Percentiles rank a stretch among this genome's conserved stretches.
phyloP scores from a whole-genome alignment of 345 rosid genomes.

The Isatis tinctoria region DNA sequence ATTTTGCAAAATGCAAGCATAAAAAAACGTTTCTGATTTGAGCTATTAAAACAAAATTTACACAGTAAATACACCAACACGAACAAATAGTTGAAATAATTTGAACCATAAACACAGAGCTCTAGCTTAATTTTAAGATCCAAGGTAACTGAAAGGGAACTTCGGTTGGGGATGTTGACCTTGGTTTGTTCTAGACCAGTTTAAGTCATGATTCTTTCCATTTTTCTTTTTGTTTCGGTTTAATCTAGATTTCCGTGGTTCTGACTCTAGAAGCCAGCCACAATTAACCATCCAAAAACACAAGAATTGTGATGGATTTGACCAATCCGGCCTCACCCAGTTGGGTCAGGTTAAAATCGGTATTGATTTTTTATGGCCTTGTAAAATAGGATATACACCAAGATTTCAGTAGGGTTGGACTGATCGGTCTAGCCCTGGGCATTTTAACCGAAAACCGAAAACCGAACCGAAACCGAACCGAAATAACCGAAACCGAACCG shows the following conservation, averaged over 20 bases:
- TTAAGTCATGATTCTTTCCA: no score
- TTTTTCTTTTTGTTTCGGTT: not conserved
- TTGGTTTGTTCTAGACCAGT: not conserved
- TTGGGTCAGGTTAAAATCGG: not conserved
- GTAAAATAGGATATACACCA: not conserved
- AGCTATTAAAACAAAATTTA: not conserved
- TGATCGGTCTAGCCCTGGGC: no score
- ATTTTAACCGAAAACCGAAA: no score
- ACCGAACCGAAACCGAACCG: no score
- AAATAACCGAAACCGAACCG: no score
- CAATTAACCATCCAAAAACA: no score
- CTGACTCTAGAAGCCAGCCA: no score
- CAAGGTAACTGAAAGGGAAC: not conserved
- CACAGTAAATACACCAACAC: not conserved
- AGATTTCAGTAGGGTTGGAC: not conserved
- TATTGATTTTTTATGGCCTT: not conserved
- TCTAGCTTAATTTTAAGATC: not conserved
- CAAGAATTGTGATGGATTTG: no score
- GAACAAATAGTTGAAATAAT: not conserved
- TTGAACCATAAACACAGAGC: not conserved
- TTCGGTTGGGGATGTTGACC: not conserved
- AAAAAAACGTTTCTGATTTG: not conserved
- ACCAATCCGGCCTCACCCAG: no score
- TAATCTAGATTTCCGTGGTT: not conserved
- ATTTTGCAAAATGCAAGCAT: not conserved